phyloP scores from a whole-genome alignment of 2,329 filamentous ascomycete species.

The Phoma sp. region DNA sequence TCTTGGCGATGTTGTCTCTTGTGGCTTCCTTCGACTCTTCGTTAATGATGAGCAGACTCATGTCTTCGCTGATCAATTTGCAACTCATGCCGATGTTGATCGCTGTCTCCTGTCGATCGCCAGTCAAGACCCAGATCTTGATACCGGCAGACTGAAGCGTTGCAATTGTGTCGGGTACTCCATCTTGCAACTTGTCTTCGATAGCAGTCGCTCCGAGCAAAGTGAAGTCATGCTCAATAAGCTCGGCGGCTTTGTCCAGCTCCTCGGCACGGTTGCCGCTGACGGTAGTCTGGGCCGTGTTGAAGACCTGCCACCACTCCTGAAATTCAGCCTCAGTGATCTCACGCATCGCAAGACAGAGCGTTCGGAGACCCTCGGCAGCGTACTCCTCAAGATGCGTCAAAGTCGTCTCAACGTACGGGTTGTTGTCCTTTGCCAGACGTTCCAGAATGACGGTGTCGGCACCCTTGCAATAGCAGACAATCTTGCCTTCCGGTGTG shows the following conservation, averaged over 20 bases:
- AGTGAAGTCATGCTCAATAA: conserved; percentile 91
- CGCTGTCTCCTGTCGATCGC: conserved; percentile 96
- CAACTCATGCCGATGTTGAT: conserved; percentile 99
- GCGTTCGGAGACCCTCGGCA: conserved; percentile 89
- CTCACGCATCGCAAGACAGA: conserved; percentile 94
- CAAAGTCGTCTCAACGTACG: conserved; percentile 85
- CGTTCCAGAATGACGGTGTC: conserved; percentile 97
- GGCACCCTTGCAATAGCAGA: conserved; percentile 94
- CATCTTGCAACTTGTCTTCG: conserved; percentile 94
- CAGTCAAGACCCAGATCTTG: conserved; percentile 98
- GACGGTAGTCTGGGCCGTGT: conserved; percentile 86
- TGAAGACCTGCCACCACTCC: conserved; percentile 86
- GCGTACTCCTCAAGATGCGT: conserved; percentile 98
- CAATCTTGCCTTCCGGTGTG: conserved; percentile 92
- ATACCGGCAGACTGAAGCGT: conserved; percentile 96
- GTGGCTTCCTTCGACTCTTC: conserved; percentile 82
- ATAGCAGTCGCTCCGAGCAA: conserved; percentile 95
- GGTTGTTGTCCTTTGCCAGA: conserved; percentile 76
- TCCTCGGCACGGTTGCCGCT: conserved; percentile 92
- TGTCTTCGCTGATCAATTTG: conserved; percentile 97
- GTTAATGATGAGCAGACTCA: conserved; percentile 96
- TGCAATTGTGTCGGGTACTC: conserved; percentile 96
- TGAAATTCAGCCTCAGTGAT: conserved; percentile 86
- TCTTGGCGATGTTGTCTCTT: conserved; percentile 88
- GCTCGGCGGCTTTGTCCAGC: conserved; percentile 93